Evolutionary conservation across 306 rosid species (phyloP).

Genomic region (Ziziphus jujuba): DNA sequence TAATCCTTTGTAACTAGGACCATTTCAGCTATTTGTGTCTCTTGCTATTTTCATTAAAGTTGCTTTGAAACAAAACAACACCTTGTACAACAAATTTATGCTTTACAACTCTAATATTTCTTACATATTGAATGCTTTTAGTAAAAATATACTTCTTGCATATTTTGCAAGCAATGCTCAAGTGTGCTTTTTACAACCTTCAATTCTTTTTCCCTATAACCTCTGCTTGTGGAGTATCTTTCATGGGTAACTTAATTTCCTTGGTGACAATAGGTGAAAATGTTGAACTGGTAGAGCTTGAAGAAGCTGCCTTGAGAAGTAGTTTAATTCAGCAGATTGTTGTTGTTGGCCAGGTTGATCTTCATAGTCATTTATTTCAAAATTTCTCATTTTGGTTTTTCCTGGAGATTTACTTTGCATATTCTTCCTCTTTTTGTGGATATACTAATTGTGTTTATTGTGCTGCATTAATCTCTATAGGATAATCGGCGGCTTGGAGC

Average conservation of each 20-base stretch:
- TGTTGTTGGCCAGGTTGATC: conserved; percentile 84
- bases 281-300: conserved; percentile 82
- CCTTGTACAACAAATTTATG: no score
- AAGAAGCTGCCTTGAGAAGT: conserved; percentile 92
- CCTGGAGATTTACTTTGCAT: conserved; percentile 5
- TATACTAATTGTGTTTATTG: background rate
- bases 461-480: conserved; percentile 36
- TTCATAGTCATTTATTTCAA: conserved; percentile 1
- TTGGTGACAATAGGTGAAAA: conserved; percentile 70
- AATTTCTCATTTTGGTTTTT: background rate
- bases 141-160: no score
- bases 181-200: background rate
- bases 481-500: conserved; percentile 96
- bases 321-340: conserved; percentile 79
- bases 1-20: no score
- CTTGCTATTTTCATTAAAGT: no score
- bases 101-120: no score
- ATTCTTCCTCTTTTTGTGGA: background rate
- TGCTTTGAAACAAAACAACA: no score
- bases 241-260: conserved; percentile 20
- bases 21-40: no score
- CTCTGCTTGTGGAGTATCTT: background rate
- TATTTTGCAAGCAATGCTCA: background rate
- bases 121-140: background rate
- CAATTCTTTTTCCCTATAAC: conserved; percentile 8